Percentiles rank a stretch among this genome's conserved stretches.
phyloP scores from a whole-genome alignment of 768 basidiomycete genomes.

The Termitomyces sp. region DNA sequence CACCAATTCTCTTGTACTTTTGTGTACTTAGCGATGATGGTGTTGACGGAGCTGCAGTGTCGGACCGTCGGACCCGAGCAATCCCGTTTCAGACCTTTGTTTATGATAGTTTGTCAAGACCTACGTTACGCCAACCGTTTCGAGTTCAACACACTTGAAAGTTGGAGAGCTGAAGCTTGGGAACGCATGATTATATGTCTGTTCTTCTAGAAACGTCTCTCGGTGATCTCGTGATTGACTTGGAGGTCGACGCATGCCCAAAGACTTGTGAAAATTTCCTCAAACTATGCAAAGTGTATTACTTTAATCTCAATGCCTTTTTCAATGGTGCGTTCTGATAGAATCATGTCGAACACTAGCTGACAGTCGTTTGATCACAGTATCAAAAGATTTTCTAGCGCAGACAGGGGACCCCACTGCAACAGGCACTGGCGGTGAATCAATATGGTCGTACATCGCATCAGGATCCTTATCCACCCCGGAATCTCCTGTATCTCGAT shows the following conservation, averaged over 20 bases:
- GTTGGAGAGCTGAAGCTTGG: neutral
- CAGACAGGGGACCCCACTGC: conserved; percentile 97
- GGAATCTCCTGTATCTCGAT: conserved; percentile 53
- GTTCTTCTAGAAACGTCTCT: conserved; percentile 96
- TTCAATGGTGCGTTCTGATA: conserved; percentile 78
- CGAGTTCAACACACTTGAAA: neutral
- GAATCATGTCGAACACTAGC: neutral
- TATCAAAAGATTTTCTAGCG: conserved; percentile 96
- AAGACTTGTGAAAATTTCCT: conserved; percentile 94
- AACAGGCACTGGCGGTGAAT: conserved; percentile 91
- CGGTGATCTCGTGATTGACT: conserved; percentile 95
- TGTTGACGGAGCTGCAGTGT: too few relatives aligned
- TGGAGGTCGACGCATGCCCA: conserved; percentile 89
- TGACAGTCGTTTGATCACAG: conserved; percentile 37
- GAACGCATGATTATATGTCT: conserved; percentile 59
- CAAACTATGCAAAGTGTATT: conserved; percentile 96
- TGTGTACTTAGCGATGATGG: neutral
- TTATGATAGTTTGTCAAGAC: neutral
- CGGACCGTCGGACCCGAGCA: neutral
- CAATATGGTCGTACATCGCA: conserved; percentile 75
- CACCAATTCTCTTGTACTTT: neutral
- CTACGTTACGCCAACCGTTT: neutral
- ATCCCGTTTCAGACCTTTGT: neutral
- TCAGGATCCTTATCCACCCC: conserved; percentile 37
- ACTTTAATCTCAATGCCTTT: conserved; percentile 96